Base-by-base conservation (phyloP, 495 filamentous ascomycete genomes). In the Penicillium longicatenatum region DNA sequence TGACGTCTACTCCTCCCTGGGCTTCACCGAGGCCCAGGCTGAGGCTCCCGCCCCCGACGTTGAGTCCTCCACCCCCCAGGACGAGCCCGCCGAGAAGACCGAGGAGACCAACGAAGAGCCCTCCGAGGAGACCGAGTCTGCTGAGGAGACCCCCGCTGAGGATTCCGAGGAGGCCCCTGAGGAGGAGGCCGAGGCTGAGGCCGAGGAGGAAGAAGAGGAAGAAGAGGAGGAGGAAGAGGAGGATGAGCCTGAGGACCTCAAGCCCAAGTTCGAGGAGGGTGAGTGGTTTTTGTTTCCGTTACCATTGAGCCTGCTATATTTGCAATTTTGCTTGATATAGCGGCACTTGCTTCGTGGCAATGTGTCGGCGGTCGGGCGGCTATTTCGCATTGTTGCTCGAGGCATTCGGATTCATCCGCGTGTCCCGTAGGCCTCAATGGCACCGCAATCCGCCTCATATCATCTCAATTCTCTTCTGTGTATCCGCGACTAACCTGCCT, bases 221-320 rank as follows among this genome's bases (percentile, higher is more conserved):
- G 86, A 90, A 51, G 90, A 90, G 52, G 90, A 93, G 51, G 91
- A 94, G 57, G 91, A 94, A 14, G 92, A 95, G 57, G 92, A 95
- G 57, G 92, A 96, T 60, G 93, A 98, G 81, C 82, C 86, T 48
- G 85, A 86, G 62, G 94, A 98, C 70, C 83, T 85, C 58, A 95
- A 95, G 83, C 90, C 92, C 59, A 85, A 86, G 77, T 74, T 98
- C 54, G 88, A 94, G 70, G 91, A 93, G 81, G 92, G 94, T 97
- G 77, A 76, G 89, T 89, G 33, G 41, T 39, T 22, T 16, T 30
- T 22, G 8, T 48, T 48, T 30, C n/a, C n/a, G 12, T n/a, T 48
- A 6, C 7, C 24, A 9, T 29, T 48, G 8, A 6, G 10, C 7
- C 6, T 45, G 19, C 17, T 14, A 8, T 2, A 12, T 46, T 19